Evolutionary conservation across 306 rosid genomes (phyloP).

Genomic region (Medicago truncatula): MtrunA17r5.0-ANR NC_053045.1:26164501-26165000

Average conservation of each 20-base stretch:
- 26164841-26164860: constrained; percentile 97
- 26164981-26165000: constrained; percentile 21
- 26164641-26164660: background rate
- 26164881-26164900: constrained; percentile 98
- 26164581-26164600: background rate
- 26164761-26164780: constrained; percentile 48
- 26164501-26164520: no score
- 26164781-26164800: constrained; percentile 38
- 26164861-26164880: constrained; percentile 99
- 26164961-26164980: constrained; percentile 51
- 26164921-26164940: constrained; percentile 28
- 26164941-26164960: constrained; percentile 38
- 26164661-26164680: background rate
- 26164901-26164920: constrained; percentile 28
- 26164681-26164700: background rate
- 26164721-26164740: constrained; percentile 32
- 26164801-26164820: constrained; percentile 33
- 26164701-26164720: constrained; percentile 7
- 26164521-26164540: no score
- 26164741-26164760: constrained; percentile 40
- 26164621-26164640: background rate
- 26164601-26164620: background rate
- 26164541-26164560: no score
- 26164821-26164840: constrained; percentile 90
- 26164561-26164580: no score